Conservation (phyloP, 2,329 filamentous ascomycete species). For the Nigrospora osmanthi region DNA sequence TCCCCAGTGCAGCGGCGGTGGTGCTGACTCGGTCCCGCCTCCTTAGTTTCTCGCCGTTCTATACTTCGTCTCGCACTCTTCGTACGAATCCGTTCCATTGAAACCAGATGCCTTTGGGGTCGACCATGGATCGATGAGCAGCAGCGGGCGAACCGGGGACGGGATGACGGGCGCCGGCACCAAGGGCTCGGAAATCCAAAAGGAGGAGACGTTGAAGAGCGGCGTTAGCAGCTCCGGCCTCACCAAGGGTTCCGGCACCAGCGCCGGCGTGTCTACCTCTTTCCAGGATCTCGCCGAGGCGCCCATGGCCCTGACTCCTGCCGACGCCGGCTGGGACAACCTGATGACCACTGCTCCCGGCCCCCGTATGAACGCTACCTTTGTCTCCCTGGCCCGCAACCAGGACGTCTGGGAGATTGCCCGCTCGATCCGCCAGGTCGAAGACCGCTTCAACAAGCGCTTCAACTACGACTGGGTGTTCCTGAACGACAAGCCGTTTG, state of each 20-base stretch:
- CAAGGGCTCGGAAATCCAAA: conserved; percentile 9
- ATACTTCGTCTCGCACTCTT: conserved; percentile 68
- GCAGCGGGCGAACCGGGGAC: conserved; percentile 7
- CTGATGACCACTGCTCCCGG: conserved; percentile 48
- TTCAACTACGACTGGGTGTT: conserved; percentile 99
- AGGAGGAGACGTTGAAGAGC: conserved; percentile 6
- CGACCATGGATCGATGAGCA: conserved; percentile 14
- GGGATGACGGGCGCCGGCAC: conserved; percentile 13
- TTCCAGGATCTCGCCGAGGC: conserved; percentile 30
- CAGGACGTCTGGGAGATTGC: conserved; percentile 94
- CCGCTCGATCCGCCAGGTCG: conserved; percentile 88
- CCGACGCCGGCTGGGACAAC: conserved; percentile 44
- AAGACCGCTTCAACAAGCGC: conserved; percentile 95
- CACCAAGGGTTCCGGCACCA: conserved; percentile 17
- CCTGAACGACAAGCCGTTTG: conserved; percentile 91
- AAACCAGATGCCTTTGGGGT: conserved; percentile 16
- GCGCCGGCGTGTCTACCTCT: conserved; percentile 17
- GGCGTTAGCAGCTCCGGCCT: conserved; percentile 11
- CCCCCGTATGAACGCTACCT: conserved; percentile 89
- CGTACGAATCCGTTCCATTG: conserved; percentile 42
- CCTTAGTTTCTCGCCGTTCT: conserved; percentile 59
- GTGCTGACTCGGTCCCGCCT: background rate
- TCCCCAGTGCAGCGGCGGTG: background rate
- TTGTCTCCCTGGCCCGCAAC: conserved; percentile 92
- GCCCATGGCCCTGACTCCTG: conserved; percentile 44